Evolutionary conservation across 768 basidiomycete genomes (phyloP), one percentile per base, ranked within the genome.

Genomic region (Podaxis mareebaensis): DNA sequence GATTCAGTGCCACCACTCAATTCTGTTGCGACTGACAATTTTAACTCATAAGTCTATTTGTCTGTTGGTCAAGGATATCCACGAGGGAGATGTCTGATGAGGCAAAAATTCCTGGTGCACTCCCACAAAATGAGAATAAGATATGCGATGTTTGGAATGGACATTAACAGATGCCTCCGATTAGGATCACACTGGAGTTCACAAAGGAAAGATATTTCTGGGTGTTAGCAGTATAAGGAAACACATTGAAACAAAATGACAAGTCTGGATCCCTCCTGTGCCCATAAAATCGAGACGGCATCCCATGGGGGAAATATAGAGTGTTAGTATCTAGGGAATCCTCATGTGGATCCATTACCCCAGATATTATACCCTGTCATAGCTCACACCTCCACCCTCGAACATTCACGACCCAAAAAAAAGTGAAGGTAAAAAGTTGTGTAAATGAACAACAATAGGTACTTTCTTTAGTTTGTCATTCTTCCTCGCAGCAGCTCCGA

Each of bases 321-420:
- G 24, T 5, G 49, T 24, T 26, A 13, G 49, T 28, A 28, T 24
- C 49, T 24, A 24, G 49, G 49, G 24, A 51, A 51, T 24, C 22
- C 26, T 28, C 49, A 13, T 26, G 13, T 4, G 5, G 26, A 24
- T 12, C 49, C 49, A 0, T 22, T 26, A 7, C 24, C 3, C 3
- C 11, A 61, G 58, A 63, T 53, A 60, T 82, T 77, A 92, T 66
- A 91, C 88, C 55, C 92, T 90, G 74, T 95, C 92, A 76, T 95
- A 93, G 74, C 90, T 93, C 36, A 92, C 92, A 61, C 92, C 92
- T 67, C 92, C 92, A 67, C 90, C 92, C 92, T 93, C 65, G 66
- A 60, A 67, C 42, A 59, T 65, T 30, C 28, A 30, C 28, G 7
- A 30, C 28, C 28, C 28, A 6, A 60, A 62, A 67, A 46, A 49